Conservation (phyloP, 768 basidiomycete species). For the Leucogyrophana mollusca region DNA sequence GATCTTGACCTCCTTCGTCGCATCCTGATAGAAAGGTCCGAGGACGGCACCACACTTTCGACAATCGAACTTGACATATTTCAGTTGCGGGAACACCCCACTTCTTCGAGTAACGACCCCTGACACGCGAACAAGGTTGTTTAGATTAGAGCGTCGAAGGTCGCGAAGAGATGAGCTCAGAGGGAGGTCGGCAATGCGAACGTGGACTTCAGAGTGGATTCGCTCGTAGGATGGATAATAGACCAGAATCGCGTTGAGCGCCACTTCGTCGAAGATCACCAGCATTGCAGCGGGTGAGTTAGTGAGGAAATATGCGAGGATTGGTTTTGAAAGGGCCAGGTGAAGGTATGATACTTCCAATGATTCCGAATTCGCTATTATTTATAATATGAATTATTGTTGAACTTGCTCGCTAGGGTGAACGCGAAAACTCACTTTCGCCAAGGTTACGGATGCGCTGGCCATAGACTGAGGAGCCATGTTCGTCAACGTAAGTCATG, state of each 20-base stretch:
- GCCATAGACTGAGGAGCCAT: constrained; percentile 90
- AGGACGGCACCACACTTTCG: constrained; percentile 90
- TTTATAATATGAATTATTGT: constrained; percentile 11
- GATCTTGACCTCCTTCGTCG: constrained; percentile 89
- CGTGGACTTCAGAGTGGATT: constrained; percentile 97
- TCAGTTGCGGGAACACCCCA: constrained; percentile 98
- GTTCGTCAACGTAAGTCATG: constrained; percentile 93
- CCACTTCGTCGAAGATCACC: constrained; percentile 92
- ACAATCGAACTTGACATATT: constrained; percentile 99
- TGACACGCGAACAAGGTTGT: constrained; percentile 91
- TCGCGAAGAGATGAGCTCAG: constrained; percentile 89
- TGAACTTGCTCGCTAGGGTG: neutral
- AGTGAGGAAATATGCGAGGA: constrained; percentile 95
- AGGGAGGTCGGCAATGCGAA: constrained; percentile 93
- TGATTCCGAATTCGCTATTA: constrained; percentile 90
- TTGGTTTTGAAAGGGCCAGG: constrained; percentile 87
- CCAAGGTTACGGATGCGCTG: constrained; percentile 91
- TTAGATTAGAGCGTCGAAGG: constrained; percentile 87
- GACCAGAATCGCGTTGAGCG: constrained; percentile 88
- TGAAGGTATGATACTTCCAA: constrained; percentile 98
- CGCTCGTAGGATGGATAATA: constrained; percentile 96
- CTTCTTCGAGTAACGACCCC: constrained; percentile 95
- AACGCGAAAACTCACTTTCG: constrained; percentile 63
- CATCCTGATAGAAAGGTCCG: constrained; percentile 98
- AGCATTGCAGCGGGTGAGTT: constrained; percentile 95